Evolutionary conservation across 768 basidiomycete species (phyloP), one percentile per base, ranked within the genome.

Genomic region (Amanita molliuscula): DNA sequence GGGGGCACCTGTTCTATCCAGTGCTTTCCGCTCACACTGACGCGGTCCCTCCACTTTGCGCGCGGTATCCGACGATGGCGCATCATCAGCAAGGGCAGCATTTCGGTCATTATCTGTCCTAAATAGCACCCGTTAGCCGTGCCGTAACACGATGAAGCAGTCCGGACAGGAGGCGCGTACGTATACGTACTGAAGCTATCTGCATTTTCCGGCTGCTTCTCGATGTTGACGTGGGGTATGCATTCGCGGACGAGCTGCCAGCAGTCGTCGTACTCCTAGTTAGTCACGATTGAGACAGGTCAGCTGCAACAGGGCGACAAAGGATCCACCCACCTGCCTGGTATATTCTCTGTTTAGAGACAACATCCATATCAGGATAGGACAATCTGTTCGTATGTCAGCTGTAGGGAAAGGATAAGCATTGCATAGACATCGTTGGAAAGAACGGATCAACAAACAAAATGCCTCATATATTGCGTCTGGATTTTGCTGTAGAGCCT

Each of bases 11-110:
- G 84, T 57, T 88, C 85, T 50, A 89, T 89, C 83, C 84, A 88
- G 54, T 83, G 84, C 56, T 88, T 88, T 37, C 85, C 85, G 37
- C 68, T 76, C 1, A 69, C 55, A 0, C 76, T 82, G 21, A 70
- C 64, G 50, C 74, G 74, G 54, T 87, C 85, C 52, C 74, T 71
- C 87, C 87, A 89, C 54, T 82, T 81, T 10, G 80, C 66, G 16
- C 86, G 72, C 1, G 87, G 84, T 64, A 88, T 84, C 34, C 87
- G 79, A 49, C 86, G 73, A 62, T 88, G 87, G 13, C 86, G 70
- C 87, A 88, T 88, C 87, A 89, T 88, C 56, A 88, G 79, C 10
- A 88, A 68, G 0, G 87, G 87, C 8, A 89, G 67, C 71, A 88
- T 82, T 55, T 82, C 73, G 15, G 81, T 79, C 62, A 89, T 80